Base-by-base conservation (phyloP, 345 rosid genomes). In the Iberis pinnata region DNA sequence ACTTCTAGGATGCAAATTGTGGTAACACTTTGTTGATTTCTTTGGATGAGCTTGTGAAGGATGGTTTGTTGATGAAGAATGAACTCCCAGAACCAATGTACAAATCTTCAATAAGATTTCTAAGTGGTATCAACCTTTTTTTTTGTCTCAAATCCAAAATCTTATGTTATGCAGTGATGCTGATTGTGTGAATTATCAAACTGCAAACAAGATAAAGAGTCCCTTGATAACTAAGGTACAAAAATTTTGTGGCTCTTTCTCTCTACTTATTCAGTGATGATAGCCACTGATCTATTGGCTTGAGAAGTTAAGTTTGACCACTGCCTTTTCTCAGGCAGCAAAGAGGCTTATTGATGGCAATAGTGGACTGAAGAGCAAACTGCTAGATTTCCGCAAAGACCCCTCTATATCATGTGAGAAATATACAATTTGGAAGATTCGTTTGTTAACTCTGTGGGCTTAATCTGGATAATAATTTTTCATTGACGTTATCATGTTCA, bases 11-110 rank as follows among this genome's bases (percentile, higher is more conserved):
- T 72, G 98, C 98, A 18, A 87, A 90, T 65, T 90, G 96, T 65
- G 98, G 96, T 18, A 90, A 83, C 41, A 81, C 86, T 14, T 75
- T 90, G 51, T 77, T 90, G 78, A 90, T 90, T 73, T 90, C 96
- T 25, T 86, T 90, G 17, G 92, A 81, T 37, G 95, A 90, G 84
- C 95, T 87, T 52, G 89, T 84, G 0, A 80, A 75, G 56, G 96
- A 87, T 56, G 95, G 96, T 19, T 77, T 90, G 65, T 61, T 90
- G 41, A 43, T 43, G 31, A 71, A 69, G 40, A 75, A 79, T 40
- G 98, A 87, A 65, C 95, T 90, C 40, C 98, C 95, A 17, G 64
- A 48, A 59, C 80, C 82, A 72, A 53, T 84, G 98, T 90, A 58
- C 69, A 69, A 15, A 53, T 37, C 58, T 33, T 55, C 37, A 5